phyloP scores from a whole-genome alignment of 2,329 filamentous ascomycete species.

The Colletotrichum spinosum region DNA sequence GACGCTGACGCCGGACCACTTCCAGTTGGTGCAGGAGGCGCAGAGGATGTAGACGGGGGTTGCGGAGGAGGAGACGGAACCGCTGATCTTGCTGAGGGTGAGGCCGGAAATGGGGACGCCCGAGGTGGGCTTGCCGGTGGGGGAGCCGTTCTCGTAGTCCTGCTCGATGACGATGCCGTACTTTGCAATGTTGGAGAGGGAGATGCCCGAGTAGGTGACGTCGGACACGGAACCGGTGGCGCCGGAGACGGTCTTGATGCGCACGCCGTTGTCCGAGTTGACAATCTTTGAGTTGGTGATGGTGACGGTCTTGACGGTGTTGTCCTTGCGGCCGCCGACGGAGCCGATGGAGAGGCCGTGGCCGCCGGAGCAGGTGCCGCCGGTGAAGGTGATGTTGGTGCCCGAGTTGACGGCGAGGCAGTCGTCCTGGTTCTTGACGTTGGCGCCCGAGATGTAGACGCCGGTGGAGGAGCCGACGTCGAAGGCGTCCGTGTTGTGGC shows the following conservation, averaged over 20 bases:
- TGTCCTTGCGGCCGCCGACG: slow-evolving; percentile 61
- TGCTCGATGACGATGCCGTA: slow-evolving; percentile 54
- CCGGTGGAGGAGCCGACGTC: slow-evolving; percentile 63
- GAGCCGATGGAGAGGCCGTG: slow-evolving; percentile 58
- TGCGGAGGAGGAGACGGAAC: slow-evolving; percentile 53
- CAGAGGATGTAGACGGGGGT: slow-evolving; percentile 65
- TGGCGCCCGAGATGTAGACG: slow-evolving; percentile 63
- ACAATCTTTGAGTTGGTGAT: slow-evolving; percentile 62
- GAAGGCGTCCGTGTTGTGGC: slow-evolving; percentile 70
- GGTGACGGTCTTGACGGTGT: slow-evolving; percentile 62
- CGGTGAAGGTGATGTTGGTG: slow-evolving; percentile 58
- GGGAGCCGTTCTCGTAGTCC: slow-evolving; percentile 61
- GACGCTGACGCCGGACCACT: slow-evolving; percentile 60
- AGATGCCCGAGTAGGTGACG: slow-evolving; percentile 57
- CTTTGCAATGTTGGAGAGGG: slow-evolving; percentile 54
- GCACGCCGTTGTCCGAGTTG: slow-evolving; percentile 64
- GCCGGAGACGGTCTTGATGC: slow-evolving; percentile 62
- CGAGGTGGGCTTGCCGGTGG: slow-evolving; percentile 56
- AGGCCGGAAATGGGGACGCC: slow-evolving; percentile 67
- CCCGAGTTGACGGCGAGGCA: slow-evolving; percentile 70
- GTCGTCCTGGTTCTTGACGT: slow-evolving; percentile 71
- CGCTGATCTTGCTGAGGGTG: slow-evolving; percentile 55
- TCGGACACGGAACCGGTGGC: slow-evolving; percentile 57
- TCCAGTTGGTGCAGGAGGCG: slow-evolving; percentile 64
- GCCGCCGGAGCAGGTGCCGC: slow-evolving; percentile 56